Percentiles rank a stretch among this genome's conserved stretches.
Conservation (phyloP, 1,139 yeast genomes). For the Lodderomyces oxycetoniae region DNA sequence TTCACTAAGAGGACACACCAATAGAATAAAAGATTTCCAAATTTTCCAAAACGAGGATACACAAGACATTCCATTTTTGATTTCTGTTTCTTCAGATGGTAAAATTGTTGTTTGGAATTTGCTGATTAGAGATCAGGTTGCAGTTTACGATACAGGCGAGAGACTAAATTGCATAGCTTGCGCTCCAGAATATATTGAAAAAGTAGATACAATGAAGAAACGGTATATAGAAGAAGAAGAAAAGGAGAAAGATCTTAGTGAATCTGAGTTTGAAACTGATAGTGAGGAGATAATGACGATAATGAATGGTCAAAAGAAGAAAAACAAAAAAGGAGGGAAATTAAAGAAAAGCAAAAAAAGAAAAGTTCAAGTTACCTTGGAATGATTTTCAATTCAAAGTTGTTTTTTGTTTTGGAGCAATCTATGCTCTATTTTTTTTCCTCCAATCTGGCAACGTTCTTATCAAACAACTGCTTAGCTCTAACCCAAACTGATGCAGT, state of each 20-base stretch:
- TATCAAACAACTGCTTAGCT: conserved; percentile 77
- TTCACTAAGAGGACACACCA: conserved; percentile 71
- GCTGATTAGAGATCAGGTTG: conserved; percentile 65
- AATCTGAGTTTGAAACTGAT: conserved; percentile 64
- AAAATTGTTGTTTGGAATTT: conserved; percentile 88
- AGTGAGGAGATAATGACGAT: conserved; percentile 50
- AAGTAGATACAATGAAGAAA: conserved; percentile 65
- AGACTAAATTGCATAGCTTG: conserved; percentile 81
- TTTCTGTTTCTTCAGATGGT: conserved; percentile 91
- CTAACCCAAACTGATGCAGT: conserved; percentile 87
- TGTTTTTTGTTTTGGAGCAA: too few species aligned
- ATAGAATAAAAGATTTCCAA: conserved; percentile 75
- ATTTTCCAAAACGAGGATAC: conserved; percentile 40
- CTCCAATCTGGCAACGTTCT: conserved; percentile 66
- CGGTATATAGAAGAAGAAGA: conserved; percentile 42
- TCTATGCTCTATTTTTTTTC: too few species aligned
- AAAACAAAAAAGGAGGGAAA: conserved; percentile 37
- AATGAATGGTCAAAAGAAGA: conserved; percentile 39
- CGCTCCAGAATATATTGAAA: conserved; percentile 76
- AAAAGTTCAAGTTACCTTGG: conserved; percentile 54
- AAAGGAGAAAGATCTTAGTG: conserved; percentile 33
- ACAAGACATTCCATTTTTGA: conserved; percentile 44
- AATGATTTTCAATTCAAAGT: too few species aligned
- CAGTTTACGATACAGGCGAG: conserved; percentile 90
- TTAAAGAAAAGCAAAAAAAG: conserved; percentile 27